Conservation (phyloP, 179 eudicot species). For the Corrigiola litoralis region DNA sequence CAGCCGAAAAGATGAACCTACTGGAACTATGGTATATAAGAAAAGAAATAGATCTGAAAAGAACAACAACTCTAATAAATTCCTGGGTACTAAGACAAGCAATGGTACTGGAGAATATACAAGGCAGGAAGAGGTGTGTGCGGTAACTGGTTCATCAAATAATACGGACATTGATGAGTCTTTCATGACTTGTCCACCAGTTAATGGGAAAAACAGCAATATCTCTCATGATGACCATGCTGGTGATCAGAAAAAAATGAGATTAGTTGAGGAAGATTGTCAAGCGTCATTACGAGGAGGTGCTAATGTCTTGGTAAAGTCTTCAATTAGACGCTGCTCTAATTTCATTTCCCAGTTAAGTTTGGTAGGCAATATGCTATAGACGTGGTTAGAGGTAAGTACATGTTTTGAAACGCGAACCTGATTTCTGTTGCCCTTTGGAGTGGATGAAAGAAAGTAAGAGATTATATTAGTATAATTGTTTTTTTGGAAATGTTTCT, state of each 20-base stretch:
- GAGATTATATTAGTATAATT: too few relatives aligned
- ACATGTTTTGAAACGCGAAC: not conserved
- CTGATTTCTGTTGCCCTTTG: too few relatives aligned
- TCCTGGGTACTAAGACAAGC: constrained; percentile 14
- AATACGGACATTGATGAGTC: constrained; percentile 27
- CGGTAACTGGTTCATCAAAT: constrained; percentile 17
- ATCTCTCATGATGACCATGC: constrained; percentile 4
- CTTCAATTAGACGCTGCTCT: not conserved
- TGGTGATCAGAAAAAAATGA: constrained; percentile 26
- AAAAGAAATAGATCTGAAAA: constrained; percentile 28
- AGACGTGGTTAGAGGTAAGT: not conserved
- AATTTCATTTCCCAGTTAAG: not conserved
- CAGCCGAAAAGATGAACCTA: constrained; percentile 12
- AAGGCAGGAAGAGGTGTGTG: constrained; percentile 11
- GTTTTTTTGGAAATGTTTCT: too few relatives aligned
- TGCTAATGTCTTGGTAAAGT: constrained; percentile 25
- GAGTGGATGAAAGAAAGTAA: too few relatives aligned
- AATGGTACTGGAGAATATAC: constrained; percentile 20
- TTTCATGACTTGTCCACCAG: constrained; percentile 5
- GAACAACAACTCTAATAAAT: constrained; percentile 9
- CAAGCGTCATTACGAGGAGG: constrained; percentile 13
- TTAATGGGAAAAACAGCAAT: constrained; percentile 18
- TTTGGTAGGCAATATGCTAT: not conserved
- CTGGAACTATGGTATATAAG: constrained; percentile 26
- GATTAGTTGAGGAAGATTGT: constrained; percentile 13